Conservation (phyloP, 2,329 filamentous ascomycete species). For the Xylariaceae sp. region DNA sequence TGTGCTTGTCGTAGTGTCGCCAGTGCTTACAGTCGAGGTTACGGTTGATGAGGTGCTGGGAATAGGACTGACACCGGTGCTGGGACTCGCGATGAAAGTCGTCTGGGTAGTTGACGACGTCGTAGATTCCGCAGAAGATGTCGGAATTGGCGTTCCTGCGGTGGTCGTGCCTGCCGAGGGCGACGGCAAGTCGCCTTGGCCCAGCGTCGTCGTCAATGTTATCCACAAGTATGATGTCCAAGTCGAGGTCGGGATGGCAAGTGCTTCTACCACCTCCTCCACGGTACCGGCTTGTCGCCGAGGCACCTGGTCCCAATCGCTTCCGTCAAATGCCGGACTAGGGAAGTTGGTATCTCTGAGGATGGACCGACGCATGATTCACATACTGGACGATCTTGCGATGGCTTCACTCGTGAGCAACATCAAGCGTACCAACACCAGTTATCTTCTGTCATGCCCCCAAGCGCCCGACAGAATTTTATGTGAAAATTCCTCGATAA, state of each 20-base stretch:
- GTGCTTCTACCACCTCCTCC: no score
- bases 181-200: neutral
- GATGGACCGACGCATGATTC: neutral
- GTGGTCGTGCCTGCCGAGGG: neutral
- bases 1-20: neutral
- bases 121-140: neutral
- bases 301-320: no score
- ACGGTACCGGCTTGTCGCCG: no score
- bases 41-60: neutral
- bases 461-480: no score
- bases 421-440: no score
- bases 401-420: no score
- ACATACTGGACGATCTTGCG: no score
- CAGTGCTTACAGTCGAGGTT: neutral
- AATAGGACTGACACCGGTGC: neutral
- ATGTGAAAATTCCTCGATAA: neutral
- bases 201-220: constrained; percentile 4
- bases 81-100: neutral
- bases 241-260: neutral
- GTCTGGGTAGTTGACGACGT: constrained; percentile 2
- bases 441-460: no score
- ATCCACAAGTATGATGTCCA: constrained; percentile 10
- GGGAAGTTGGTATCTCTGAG: no score
- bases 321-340: no score
- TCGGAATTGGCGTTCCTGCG: neutral